Evolutionary conservation across 805 yeast genomes (phyloP), one percentile per base, ranked within the genome.

Genomic region (Saturnispora sekii): DNA sequence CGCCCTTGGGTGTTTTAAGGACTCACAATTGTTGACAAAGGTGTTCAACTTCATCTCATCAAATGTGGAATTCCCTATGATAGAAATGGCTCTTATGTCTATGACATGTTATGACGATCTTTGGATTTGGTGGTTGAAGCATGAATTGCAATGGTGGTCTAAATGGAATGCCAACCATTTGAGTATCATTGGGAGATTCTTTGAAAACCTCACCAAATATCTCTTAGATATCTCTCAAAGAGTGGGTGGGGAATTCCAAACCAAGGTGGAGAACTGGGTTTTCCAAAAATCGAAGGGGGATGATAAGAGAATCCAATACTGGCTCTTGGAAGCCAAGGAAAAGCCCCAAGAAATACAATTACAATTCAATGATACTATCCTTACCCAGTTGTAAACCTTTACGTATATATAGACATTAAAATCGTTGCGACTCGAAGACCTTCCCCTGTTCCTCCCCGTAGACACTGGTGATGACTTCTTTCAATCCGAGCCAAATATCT

Each of bases 41-140:
- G 69, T 79, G 0, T 65, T 81, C 50, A 78, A 78, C 49, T 80
- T 72, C 54, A 74, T 81, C 11, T 58, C 62, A 44, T 72, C 73
- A 38, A 81, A 79, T 55, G 71, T 77, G 43, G 82, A 77, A 51
- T 65, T 73, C 8, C 67, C 65, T 28, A 57, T 74, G 53, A 70
- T 79, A 36, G 87, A 79, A 52, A 53, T 74, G 42, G 77, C 75
- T 0, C 59, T 81, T n/a, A 55, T 78, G 32, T 69, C 60, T 40
- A 57, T 53, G 44, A 59, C 50, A 41, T 48, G 51, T 40, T 59
- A 41, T 49, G 54, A 63, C 7, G 51, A 58, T 36, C 51, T 78
- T 9, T 79, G 79, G 76, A 61, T 67, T 4, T 81, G 87, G 86
- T 43, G 39, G 39, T 18, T 21, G 14, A 35, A 32, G 10, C 18